phyloP scores from a whole-genome alignment of 73 alveolate species.

The Tetrahymena thermophila region DNA sequence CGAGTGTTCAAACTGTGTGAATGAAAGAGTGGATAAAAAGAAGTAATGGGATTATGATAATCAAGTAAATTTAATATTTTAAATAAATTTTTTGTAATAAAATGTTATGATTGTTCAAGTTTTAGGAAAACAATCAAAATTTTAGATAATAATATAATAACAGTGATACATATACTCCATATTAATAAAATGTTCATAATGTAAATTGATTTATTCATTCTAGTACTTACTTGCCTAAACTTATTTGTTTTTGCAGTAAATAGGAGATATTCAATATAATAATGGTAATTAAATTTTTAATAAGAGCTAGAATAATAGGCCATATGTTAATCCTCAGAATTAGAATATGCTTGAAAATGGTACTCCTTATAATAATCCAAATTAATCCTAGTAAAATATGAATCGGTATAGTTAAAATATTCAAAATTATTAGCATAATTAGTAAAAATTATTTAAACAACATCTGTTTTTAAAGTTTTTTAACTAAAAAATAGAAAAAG shows the following conservation, averaged over 20 bases:
- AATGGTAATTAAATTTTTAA: too few species aligned
- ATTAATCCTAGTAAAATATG: not conserved
- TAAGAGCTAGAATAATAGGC: not conserved
- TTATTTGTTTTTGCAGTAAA: not conserved
- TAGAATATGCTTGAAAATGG: not conserved
- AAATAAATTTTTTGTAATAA: not conserved
- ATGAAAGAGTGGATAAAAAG: not conserved
- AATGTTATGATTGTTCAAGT: not conserved
- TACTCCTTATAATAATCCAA: too few species aligned
- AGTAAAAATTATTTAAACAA: not conserved
- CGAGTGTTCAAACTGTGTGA: not conserved
- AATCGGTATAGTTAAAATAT: not conserved
- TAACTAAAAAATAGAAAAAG: not conserved
- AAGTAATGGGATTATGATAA: not conserved
- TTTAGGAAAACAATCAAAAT: not conserved
- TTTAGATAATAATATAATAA: not conserved
- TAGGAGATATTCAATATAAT: not conserved
- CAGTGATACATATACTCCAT: not conserved
- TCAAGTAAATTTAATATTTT: not conserved
- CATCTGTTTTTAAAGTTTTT: too few species aligned
- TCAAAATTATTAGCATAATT: not conserved
- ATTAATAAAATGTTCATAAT: too few species aligned
- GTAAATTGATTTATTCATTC: not conserved
- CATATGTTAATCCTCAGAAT: not conserved
- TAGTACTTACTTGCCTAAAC: too few species aligned